phyloP scores from a whole-genome alignment of 2,329 filamentous ascomycete genomes.

The Scortechinia acanthostroma region DNA sequence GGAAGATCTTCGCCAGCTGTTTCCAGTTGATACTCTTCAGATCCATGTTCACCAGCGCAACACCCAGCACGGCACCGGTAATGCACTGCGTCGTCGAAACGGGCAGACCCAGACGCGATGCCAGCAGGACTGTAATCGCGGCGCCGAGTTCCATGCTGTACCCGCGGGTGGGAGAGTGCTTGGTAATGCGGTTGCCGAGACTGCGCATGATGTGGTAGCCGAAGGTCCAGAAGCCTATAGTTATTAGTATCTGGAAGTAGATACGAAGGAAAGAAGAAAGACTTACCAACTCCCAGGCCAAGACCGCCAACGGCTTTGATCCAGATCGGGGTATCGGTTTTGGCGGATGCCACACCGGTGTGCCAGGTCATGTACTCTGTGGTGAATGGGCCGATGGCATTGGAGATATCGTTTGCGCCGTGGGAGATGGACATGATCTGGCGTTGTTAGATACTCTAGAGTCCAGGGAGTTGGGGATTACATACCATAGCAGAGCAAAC shows the following conservation, averaged over 20 bases:
- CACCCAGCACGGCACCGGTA: neutral
- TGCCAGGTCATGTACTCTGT: neutral
- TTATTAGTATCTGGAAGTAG: too few species aligned
- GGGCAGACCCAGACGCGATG: neutral
- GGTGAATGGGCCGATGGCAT: neutral
- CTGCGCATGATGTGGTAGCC: neutral
- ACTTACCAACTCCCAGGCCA: neutral
- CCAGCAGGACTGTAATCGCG: neutral
- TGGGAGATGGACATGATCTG: neutral
- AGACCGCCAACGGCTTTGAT: neutral
- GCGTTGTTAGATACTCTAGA: too few species aligned
- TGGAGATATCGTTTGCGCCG: neutral
- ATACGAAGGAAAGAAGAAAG: too few species aligned
- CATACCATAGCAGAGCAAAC: too few species aligned
- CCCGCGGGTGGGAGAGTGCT: neutral
- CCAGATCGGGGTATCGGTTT: neutral
- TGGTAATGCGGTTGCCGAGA: neutral
- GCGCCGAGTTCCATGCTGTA: neutral
- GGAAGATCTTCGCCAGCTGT: neutral
- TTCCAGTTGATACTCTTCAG: neutral
- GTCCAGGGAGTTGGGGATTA: too few species aligned
- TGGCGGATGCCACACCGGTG: neutral
- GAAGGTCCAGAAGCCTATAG: neutral
- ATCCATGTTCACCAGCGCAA: neutral
- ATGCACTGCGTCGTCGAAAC: neutral